Percentiles rank a stretch among this genome's conserved stretches.
Conservation (phyloP, 2,329 filamentous ascomycete species). For the Eutypella sp. region DNA sequence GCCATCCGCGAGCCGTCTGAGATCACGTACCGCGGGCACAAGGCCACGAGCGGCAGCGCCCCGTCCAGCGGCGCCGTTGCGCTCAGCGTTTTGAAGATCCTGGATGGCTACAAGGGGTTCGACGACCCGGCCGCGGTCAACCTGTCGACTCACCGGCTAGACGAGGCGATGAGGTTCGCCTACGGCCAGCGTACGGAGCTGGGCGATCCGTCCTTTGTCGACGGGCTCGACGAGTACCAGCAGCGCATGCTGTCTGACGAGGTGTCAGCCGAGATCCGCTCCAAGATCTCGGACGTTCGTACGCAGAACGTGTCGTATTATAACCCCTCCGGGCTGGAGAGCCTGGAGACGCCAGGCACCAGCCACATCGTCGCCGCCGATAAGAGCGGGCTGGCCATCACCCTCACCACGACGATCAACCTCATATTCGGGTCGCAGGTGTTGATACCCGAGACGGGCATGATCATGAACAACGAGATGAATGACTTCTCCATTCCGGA, state of each 20-base stretch:
- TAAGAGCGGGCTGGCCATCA: constrained; percentile 64
- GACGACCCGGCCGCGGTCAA: constrained; percentile 48
- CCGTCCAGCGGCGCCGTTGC: constrained; percentile 71
- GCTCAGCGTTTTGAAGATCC: constrained; percentile 67
- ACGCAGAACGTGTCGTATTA: constrained; percentile 38
- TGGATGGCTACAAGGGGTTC: constrained; percentile 66
- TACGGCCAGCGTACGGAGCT: constrained; percentile 70
- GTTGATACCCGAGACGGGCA: constrained; percentile 75
- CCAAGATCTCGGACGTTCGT: constrained; percentile 37
- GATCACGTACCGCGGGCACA: constrained; percentile 65
- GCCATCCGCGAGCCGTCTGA: constrained; percentile 55
- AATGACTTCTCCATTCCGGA: constrained; percentile 76
- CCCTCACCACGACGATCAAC: constrained; percentile 78
- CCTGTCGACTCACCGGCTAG: constrained; percentile 70
- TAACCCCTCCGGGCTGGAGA: constrained; percentile 41
- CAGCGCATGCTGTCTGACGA: constrained; percentile 59
- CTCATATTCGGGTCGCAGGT: constrained; percentile 71
- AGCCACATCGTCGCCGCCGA: constrained; percentile 66
- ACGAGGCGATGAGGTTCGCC: constrained; percentile 78
- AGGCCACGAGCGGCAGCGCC: constrained; percentile 61
- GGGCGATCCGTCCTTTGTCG: constrained; percentile 70
- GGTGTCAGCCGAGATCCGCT: constrained; percentile 47
- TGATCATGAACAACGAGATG: constrained; percentile 64
- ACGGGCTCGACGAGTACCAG: constrained; percentile 55
- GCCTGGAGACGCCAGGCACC: constrained; percentile 60